Evolutionary conservation across 2,329 filamentous ascomycete species (phyloP), one percentile per base, ranked within the genome.

Genomic region (Fonsecaea erecta): DNA sequence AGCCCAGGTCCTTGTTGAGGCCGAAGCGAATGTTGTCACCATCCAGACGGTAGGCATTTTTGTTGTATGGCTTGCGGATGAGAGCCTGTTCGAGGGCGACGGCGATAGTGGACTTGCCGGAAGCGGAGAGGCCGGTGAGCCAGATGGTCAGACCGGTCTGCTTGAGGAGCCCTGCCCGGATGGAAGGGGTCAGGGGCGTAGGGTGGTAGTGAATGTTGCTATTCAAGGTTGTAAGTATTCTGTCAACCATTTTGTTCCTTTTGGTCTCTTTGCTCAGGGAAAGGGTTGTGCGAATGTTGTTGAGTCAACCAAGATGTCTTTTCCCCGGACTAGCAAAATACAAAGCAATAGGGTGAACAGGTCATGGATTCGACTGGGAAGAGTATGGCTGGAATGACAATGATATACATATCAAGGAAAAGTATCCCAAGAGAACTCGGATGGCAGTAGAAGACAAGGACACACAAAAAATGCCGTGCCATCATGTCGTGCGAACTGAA

Each of bases 1-100:
- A 99, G 16, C 94, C 94, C 11, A 99, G 86, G 82, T 98, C 94
- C 81, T 96, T 96, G 87, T 98, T 99, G 72, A 99, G 85, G 16
- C 95, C 95, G 82, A 98, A 97, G 67, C 95, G 94, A 71, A 99
- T 90, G 81, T 99, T 99, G 86, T 99, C 95, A 75, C 94, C 95
- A 80, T 99, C 95, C 32, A 99, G 89, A 60, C 95, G 89, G 86
- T 99, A 99, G 66, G 93, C 91, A 62, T 89, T 83, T 58, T 95
- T 83, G 51, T 89, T 90, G 66, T 71, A 71, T 2, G 71, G 71
- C 11, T 92, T 85, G 78, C 96, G 93, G 62, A 99, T 87, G 35
- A 99, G 89, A 79, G 97, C 93, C 83, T 97, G 94, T 84, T 99
- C 95, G 46, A 99, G 90, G 16, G 95, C 95, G 2, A 92, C 96